phyloP scores from a whole-genome alignment of 305 asterid genomes.

The Solanum hybrid region DNA sequence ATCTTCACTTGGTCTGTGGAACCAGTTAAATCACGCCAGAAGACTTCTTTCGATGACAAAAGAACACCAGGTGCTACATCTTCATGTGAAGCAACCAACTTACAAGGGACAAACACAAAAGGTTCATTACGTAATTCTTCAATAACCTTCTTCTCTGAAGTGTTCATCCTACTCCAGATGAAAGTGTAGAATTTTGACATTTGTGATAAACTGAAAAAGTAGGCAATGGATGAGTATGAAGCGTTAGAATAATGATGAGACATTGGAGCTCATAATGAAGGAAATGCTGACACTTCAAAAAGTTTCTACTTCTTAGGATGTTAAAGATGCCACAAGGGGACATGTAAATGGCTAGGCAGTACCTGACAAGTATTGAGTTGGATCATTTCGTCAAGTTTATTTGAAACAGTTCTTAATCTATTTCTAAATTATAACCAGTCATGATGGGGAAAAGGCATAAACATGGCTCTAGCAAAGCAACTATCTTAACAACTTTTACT shows the following conservation, averaged over 20 bases:
- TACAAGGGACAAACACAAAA: slow-evolving; percentile 70
- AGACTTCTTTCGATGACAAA: slow-evolving; percentile 62
- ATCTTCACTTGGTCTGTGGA: slow-evolving; percentile 34
- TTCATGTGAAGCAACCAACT: slow-evolving; percentile 34
- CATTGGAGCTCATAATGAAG: not conserved
- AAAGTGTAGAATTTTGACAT: slow-evolving; percentile 70
- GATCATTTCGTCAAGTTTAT: not conserved
- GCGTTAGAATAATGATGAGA: not conserved
- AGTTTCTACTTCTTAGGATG: not conserved
- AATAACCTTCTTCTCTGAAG: slow-evolving; percentile 38
- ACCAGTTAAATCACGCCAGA: slow-evolving; percentile 65
- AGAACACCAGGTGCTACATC: slow-evolving; percentile 57
- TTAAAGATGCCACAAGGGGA: not conserved
- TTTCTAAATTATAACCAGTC: not conserved
- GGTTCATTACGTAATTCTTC: slow-evolving; percentile 60
- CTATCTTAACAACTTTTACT: not conserved
- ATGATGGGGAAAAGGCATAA: not conserved
- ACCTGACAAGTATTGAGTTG: not conserved
- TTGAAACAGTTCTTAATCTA: not conserved
- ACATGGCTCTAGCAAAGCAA: not conserved
- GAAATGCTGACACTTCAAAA: not conserved
- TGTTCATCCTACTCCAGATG: slow-evolving; percentile 63
- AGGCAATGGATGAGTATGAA: slow-evolving; percentile 7
- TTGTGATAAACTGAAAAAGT: slow-evolving; percentile 53
- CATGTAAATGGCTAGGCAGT: not conserved